Percentiles rank a stretch among this genome's conserved stretches.
Evolutionary conservation across 1,139 yeast species (phyloP).

Genomic region (Yamadazyma diospyri): DNA sequence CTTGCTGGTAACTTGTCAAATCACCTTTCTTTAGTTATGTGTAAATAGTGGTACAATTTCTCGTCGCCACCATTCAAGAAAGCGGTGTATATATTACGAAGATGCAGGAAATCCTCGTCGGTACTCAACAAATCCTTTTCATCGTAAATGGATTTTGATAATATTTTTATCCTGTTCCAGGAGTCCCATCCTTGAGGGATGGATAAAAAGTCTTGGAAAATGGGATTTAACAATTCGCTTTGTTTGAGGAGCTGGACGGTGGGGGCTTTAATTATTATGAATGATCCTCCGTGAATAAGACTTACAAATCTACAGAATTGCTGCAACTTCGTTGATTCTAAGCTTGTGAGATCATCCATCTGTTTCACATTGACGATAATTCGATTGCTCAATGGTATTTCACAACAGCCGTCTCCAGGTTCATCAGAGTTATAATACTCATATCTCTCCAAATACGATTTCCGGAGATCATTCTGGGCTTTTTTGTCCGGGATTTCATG

Average conservation of each 20-base stretch:
- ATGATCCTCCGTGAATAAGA: conserved; percentile 39
- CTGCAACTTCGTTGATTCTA: conserved; percentile 34
- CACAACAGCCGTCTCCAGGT: conserved; percentile 5
- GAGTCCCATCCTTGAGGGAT: conserved; percentile 54
- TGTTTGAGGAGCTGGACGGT: neutral
- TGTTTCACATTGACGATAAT: neutral
- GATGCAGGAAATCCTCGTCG: conserved; percentile 4
- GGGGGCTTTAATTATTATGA: conserved; percentile 15
- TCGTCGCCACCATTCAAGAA: neutral
- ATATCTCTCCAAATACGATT: conserved; percentile 1
- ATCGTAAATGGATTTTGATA: conserved; percentile 31
- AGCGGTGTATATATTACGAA: neutral
- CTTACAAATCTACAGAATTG: conserved; percentile 50
- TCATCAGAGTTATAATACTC: conserved; percentile 2
- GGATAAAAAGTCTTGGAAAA: conserved; percentile 9
- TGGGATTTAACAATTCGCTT: conserved; percentile 3
- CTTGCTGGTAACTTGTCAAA: no score
- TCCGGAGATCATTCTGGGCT: neutral
- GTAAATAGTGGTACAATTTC: no score
- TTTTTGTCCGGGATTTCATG: neutral
- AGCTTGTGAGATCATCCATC: conserved; percentile 12
- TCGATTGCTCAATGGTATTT: conserved; percentile 4
- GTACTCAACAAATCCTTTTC: neutral
- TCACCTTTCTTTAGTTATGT: neutral
- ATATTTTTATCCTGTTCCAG: conserved; percentile 44